Base-by-base conservation (phyloP, 768 basidiomycete species). In the Mycena leptocephala region DNA sequence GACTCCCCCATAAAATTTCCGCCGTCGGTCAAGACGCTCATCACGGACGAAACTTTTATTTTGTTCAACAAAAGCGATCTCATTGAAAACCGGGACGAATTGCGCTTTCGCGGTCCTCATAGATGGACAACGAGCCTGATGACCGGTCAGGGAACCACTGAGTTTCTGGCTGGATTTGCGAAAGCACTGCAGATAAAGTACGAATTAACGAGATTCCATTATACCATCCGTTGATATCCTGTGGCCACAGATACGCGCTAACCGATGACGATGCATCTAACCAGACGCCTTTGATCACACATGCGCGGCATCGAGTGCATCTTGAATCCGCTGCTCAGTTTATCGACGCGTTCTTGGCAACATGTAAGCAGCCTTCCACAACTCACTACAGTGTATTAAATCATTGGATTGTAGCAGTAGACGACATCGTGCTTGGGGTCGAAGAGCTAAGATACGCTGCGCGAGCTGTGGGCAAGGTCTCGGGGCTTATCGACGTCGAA, bases 381-480 rank as follows among this genome's bases (percentile, higher is more conserved):
- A 43, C 62, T 56, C 68, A 16, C 24, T 10, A 20, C 11, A 24
- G n/a, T 8, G 41, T 32, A 7, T 32, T 59, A 26, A 28, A 37
- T 30, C 16, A 39, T 66, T 13, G 72, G 41, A 24, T 69, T 46
- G 35, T 80, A 93, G 93, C 90, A 11, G 79, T 90, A 1, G 88
- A 90, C n/a, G 95, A 97, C 75, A 85, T 97, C 5, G 96, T 97
- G 8, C 82, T 95, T 14, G 96, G 92, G 6, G 96, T 96, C 0
- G 97, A 98, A 82, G 96, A 97, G 81, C 88, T 98, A 30, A 92
- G 97, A 30, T 96, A 97, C 81, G 97, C 96, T 2, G 93, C 94
- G 0, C 90, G 91, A 73, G 93, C 95, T 5, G 90, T 98, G n/a
- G 96, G 95, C 1, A 92, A 92, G 72, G 92, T 97, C n/a, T 93